These are phyloP conservation scores for Aspergillus thermomutatus DNA, from an alignment of 2,329 filamentous ascomycete genomes.

Conservation along the genomic window DNA sequence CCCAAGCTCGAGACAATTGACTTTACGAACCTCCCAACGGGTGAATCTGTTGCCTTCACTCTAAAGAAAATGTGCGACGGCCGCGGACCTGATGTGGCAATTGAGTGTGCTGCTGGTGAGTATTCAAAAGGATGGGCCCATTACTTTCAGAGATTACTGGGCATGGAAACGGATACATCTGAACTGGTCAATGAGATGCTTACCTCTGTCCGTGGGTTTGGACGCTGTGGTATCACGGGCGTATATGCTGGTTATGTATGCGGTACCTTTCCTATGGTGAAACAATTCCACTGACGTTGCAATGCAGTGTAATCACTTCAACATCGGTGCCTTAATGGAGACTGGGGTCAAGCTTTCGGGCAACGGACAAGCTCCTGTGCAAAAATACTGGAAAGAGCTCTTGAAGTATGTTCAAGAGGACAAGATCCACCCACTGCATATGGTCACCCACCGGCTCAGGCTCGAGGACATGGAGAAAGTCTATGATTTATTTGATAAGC, in stretches of 20 bases:
- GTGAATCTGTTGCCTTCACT: slow-evolving; percentile 64
- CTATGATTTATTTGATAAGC: slow-evolving; percentile 59
- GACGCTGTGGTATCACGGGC: slow-evolving; percentile 74
- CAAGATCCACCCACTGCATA: slow-evolving; percentile 70
- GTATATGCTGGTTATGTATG: slow-evolving; percentile 60
- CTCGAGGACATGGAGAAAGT: slow-evolving; percentile 70
- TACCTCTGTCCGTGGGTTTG: slow-evolving; percentile 51
- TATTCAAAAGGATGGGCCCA: slow-evolving; percentile 62
- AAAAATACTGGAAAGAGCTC: slow-evolving; percentile 80
- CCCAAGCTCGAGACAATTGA: slow-evolving; percentile 67
- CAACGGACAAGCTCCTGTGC: slow-evolving; percentile 69
- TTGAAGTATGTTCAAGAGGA: slow-evolving; percentile 64
- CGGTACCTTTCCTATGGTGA: slow-evolving; percentile 10
- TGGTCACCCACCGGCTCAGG: slow-evolving; percentile 74
- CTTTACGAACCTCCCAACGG: slow-evolving; percentile 61
- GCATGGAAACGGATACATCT: slow-evolving; percentile 78
- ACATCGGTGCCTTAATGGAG: slow-evolving; percentile 81
- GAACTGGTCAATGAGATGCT: slow-evolving; percentile 58
- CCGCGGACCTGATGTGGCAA: slow-evolving; percentile 67
- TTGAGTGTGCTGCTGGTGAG: slow-evolving; percentile 66
- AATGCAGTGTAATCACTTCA: slow-evolving; percentile 70
- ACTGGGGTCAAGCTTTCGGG: slow-evolving; percentile 74
- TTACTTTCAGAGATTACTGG: slow-evolving; percentile 57
- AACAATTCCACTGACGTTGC: background rate
- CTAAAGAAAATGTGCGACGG: slow-evolving; percentile 69